Evolutionary conservation across 2,329 filamentous ascomycete genomes (phyloP).

Genomic region (Aspergillus sojae): DNA sequence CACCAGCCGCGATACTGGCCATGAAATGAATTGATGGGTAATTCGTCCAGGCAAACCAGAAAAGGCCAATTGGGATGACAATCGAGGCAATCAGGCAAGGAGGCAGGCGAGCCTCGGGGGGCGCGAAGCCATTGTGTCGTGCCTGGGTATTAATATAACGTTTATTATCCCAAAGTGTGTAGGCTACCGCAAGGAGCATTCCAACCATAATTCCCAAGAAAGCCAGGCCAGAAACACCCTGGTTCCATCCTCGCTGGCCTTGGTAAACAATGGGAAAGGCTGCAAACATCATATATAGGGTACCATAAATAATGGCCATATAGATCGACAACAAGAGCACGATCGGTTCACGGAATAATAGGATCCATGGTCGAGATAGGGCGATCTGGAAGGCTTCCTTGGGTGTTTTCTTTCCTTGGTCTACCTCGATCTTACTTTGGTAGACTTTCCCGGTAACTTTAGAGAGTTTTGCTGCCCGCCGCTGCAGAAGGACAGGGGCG

Average conservation of each 20-base stretch:
- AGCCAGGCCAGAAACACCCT: slow-evolving; percentile 46
- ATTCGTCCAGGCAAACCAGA: slow-evolving; percentile 24
- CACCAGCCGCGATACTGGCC: slow-evolving; percentile 15
- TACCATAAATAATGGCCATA: slow-evolving; percentile 51
- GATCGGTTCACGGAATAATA: slow-evolving; percentile 52
- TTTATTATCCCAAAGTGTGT: slow-evolving; percentile 37
- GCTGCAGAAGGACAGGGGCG: slow-evolving; percentile 50
- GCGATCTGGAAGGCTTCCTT: slow-evolving; percentile 44
- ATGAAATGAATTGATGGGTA: slow-evolving; percentile 17
- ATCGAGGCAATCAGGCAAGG: slow-evolving; percentile 20
- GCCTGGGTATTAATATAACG: slow-evolving; percentile 12
- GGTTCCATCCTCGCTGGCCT: slow-evolving; percentile 43
- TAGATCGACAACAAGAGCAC: slow-evolving; percentile 48
- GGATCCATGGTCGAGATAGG: slow-evolving; percentile 46
- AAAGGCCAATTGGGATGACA: slow-evolving; percentile 18
- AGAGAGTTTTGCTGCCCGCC: slow-evolving; percentile 47
- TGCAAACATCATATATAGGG: slow-evolving; percentile 52
- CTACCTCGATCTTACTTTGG: slow-evolving; percentile 29
- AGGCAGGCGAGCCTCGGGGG: slow-evolving; percentile 19
- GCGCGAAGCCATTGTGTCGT: slow-evolving; percentile 14
- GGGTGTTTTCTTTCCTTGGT: slow-evolving; percentile 7
- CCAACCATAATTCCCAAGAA: slow-evolving; percentile 48
- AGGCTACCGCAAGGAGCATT: slow-evolving; percentile 37
- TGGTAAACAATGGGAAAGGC: slow-evolving; percentile 53
- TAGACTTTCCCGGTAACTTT: slow-evolving; percentile 51